A percentile compares a stretch with the other conserved stretches of the same genome.
phyloP scores from a whole-genome alignment of 106 monocot species.

The Dendrobium chrysotoxum region DNA sequence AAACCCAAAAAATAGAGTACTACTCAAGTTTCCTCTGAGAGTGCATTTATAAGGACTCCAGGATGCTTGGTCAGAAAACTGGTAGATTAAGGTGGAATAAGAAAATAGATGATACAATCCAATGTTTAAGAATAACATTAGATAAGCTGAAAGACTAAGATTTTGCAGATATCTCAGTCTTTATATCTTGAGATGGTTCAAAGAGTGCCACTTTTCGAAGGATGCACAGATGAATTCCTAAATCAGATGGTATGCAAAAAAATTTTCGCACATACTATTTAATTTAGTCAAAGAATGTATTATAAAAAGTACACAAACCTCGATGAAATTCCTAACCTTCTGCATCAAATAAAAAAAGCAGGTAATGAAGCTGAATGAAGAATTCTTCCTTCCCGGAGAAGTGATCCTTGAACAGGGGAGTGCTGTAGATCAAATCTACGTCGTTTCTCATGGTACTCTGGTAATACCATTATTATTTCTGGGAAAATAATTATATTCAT shows the following conservation, averaged over 20 bases:
- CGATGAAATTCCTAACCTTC: background rate
- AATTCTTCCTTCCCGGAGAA: constrained; percentile 77
- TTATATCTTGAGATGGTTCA: constrained; percentile 14
- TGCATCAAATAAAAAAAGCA: constrained; percentile 13
- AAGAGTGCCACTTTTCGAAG: constrained; percentile 16
- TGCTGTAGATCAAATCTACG: constrained; percentile 69
- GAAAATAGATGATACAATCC: background rate
- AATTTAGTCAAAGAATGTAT: background rate
- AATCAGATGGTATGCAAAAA: constrained; percentile 54
- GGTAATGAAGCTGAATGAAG: constrained; percentile 67
- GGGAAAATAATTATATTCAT: background rate
- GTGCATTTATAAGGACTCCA: too few species aligned
- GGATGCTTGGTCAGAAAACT: too few species aligned
- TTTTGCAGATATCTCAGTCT: constrained; percentile 16
- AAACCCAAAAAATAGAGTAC: too few species aligned
- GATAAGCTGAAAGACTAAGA: background rate
- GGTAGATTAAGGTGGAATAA: background rate
- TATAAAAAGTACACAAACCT: background rate
- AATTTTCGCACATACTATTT: background rate
- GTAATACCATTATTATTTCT: constrained; percentile 22
- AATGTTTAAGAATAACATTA: background rate
- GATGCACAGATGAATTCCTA: constrained; percentile 65
- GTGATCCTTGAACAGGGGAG: constrained; percentile 74
- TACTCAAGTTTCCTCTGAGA: too few species aligned
- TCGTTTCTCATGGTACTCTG: constrained; percentile 44